phyloP scores from a whole-genome alignment of 139 green algal species.

The Chlorella sp. region DNA sequence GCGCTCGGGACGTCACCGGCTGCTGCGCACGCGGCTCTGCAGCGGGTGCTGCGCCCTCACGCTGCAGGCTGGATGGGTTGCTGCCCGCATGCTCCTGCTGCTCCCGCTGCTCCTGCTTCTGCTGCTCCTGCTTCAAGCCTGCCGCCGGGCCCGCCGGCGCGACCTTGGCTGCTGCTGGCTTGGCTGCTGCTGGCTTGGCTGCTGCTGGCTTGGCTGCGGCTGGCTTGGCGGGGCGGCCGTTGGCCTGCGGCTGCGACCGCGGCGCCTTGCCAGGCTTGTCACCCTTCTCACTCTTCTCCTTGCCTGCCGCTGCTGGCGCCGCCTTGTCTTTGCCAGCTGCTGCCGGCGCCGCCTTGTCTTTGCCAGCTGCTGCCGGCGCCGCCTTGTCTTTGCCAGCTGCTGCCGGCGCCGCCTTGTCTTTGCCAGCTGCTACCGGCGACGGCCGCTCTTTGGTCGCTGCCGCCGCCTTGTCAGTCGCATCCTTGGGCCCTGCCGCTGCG shows the following conservation, averaged over 20 bases:
- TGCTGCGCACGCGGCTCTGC: background rate
- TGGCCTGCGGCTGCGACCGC: background rate
- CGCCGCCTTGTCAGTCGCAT: background rate
- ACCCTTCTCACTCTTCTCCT: no score
- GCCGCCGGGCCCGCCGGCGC: background rate
- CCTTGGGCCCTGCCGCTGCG: background rate
- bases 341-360: background rate
- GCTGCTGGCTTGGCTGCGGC: background rate
- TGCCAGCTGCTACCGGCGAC: background rate
- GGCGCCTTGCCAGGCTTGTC: background rate
- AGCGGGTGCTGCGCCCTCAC: background rate
- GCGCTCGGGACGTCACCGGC: constrained; percentile 8
- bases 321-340: background rate
- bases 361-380: background rate
- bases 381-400: background rate
- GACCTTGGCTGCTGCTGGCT: background rate
- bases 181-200: background rate
- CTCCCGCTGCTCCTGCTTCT: background rate
- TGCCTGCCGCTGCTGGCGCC: background rate
- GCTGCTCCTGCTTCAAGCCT: background rate
- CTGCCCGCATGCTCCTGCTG: constrained; percentile 30
- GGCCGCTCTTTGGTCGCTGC: background rate
- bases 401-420: background rate
- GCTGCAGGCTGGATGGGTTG: constrained; percentile 32
- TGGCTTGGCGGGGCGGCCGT: background rate